Evolutionary conservation across 176 grass and related monocot genomes (phyloP).

Genomic region (Tillandsia leiboldiana): DNA sequence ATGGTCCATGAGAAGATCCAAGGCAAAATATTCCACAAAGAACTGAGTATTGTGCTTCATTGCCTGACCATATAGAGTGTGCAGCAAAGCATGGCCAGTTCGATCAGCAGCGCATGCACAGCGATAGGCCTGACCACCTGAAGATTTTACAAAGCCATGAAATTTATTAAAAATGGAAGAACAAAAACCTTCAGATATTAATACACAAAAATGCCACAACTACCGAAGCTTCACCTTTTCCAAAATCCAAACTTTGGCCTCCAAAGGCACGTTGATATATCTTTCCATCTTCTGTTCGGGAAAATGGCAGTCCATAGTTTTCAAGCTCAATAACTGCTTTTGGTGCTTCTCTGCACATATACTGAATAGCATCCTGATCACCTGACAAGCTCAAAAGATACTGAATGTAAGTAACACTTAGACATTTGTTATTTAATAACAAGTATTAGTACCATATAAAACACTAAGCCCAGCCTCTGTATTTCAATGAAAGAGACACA

Average conservation of each 20-base stretch:
- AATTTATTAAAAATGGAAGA: constrained; percentile 1
- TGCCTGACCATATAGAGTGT: constrained; percentile 89
- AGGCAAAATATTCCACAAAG: constrained; percentile 84
- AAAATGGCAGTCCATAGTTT: constrained; percentile 97
- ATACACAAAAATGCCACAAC: not conserved
- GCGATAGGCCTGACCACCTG: constrained; percentile 88
- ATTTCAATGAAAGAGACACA: not conserved
- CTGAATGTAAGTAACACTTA: not conserved
- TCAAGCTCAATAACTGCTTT: constrained; percentile 99
- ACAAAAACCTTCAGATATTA: not conserved
- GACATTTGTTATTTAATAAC: not conserved
- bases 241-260: constrained; percentile 97
- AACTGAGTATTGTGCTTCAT: constrained; percentile 99
- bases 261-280: constrained; percentile 98
- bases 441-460: not conserved
- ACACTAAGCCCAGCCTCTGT: not conserved
- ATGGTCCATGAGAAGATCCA: constrained; percentile 66
- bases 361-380: constrained; percentile 97
- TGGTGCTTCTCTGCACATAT: constrained; percentile 99
- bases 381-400: constrained; percentile 23
- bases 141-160: constrained; percentile 5
- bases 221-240: constrained; percentile 50
- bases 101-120: constrained; percentile 94
- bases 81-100: constrained; percentile 94
- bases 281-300: constrained; percentile 96